Evolutionary conservation across 257 asterid genomes (phyloP).

Genomic region (Gardenia jasminoides): DNA sequence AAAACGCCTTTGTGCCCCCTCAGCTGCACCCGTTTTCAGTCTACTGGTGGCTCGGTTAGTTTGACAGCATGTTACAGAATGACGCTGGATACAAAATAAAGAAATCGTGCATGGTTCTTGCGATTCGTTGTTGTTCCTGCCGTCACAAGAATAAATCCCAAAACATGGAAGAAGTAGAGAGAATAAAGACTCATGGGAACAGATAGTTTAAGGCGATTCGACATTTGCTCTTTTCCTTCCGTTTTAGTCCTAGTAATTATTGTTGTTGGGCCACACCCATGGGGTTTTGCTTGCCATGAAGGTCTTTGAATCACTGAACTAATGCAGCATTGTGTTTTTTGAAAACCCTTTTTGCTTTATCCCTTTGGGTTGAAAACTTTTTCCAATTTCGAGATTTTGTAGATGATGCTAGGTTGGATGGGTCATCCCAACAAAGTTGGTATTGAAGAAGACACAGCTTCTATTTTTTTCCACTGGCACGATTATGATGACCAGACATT

Average conservation of each 20-base stretch:
- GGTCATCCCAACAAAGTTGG: constrained; percentile 22
- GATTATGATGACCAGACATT: constrained; percentile 30
- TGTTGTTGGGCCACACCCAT: constrained; percentile 54
- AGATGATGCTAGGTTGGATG: constrained; percentile 30
- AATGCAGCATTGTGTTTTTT: constrained; percentile 3
- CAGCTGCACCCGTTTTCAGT: background rate
- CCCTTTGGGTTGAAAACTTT: background rate
- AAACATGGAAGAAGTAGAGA: background rate
- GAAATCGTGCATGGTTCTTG: background rate
- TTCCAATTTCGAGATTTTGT: constrained; percentile 8
- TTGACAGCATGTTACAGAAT: background rate
- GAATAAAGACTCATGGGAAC: background rate
- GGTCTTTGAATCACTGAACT: constrained; percentile 30
- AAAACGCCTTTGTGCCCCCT: background rate
- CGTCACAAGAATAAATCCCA: background rate
- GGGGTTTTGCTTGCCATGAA: constrained; percentile 40
- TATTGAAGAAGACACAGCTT: constrained; percentile 7
- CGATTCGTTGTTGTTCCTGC: background rate
- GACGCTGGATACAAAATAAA: background rate
- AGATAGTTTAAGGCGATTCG: constrained; percentile 9
- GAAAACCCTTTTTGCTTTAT: background rate
- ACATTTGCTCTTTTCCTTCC: constrained; percentile 10
- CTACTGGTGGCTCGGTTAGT: background rate
- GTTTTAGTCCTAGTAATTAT: constrained; percentile 24
- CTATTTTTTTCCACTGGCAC: constrained; percentile 28